Evolutionary conservation across 179 eudicot genomes (phyloP).

Genomic region (Camellia oleifera): DNA sequence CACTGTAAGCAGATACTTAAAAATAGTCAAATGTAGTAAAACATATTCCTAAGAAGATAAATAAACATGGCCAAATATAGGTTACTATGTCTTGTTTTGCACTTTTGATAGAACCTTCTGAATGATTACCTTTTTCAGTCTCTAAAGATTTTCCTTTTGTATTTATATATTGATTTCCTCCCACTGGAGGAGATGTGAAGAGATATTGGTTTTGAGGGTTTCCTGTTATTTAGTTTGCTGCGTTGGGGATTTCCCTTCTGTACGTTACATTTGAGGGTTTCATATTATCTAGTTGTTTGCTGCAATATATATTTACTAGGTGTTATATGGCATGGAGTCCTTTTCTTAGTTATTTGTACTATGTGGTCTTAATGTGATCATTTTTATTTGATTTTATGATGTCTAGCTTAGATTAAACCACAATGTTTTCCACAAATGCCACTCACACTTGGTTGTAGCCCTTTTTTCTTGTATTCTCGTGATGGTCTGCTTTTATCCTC

Average conservation of each 20-base stretch:
- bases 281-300: not conserved
- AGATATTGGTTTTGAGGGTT: not conserved
- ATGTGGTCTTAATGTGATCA: not conserved
- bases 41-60: not conserved
- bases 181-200: not conserved
- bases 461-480: not conserved
- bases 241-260: not conserved
- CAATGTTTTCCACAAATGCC: not conserved
- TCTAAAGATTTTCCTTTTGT: not conserved
- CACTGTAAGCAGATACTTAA: not conserved
- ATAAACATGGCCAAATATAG: not conserved
- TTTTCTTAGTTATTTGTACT: not conserved
- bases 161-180: not conserved
- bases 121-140: not conserved
- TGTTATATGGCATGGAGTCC: not conserved
- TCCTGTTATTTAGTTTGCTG: not conserved
- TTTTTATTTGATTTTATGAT: not conserved
- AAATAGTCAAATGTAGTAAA: not conserved
- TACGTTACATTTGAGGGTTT: not conserved
- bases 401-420: too few species aligned
- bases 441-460: not conserved
- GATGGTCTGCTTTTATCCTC: slow-evolving; percentile 4
- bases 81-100: not conserved
- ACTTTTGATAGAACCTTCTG: not conserved
- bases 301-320: not conserved